Base-by-base conservation (phyloP, 1,139 yeast genomes). In the Candida sojae region DNA sequence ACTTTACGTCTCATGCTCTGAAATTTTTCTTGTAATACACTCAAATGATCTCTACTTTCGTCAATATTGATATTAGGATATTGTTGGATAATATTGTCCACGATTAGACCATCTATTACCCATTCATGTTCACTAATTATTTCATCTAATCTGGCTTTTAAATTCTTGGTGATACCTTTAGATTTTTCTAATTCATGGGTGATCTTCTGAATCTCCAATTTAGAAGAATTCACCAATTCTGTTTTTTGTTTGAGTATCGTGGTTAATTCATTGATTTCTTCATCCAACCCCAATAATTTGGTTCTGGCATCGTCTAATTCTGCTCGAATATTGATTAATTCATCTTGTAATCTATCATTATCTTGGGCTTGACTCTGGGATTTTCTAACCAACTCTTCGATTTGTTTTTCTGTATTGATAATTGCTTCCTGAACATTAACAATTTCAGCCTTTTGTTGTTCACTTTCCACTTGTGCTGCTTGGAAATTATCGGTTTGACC, bases 1-100 rank as follows among this genome's bases (percentile, higher is more conserved):
- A 93, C 96, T 56, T 85, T 88, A 51, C 92, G 77, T 69, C 82
- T 86, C 88, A 92, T 84, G n/a, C 82, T 82, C 52, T 82, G 80
- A 59, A 84, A 84, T 52, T 84, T 79, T 30, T 82, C 89, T 40
- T 79, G 73, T 53, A 90, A 75, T 38, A 79, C 76, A 10, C 68
- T 71, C 43, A 84, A 78, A 53, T 85, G 82, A 25, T 77, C 79
- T 50, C 83, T 80, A 56, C 84, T 79, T 53, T 85, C 86, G 5
- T 78, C 80, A 31, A 89, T 66, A 58, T 89, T 80, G 46, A 86
- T 80, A 51, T 82, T 80, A 0, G 85, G 83, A 59, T 84, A 79
- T 54, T 83, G 84, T 51, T 75, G 75, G 21, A 85, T 62, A 23
- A 84, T 75, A 48, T 75, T 73, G 41, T 72, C 73, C 13, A 84